phyloP scores from a whole-genome alignment of 163 green algal genomes.

The Volvox carteri region DNA sequence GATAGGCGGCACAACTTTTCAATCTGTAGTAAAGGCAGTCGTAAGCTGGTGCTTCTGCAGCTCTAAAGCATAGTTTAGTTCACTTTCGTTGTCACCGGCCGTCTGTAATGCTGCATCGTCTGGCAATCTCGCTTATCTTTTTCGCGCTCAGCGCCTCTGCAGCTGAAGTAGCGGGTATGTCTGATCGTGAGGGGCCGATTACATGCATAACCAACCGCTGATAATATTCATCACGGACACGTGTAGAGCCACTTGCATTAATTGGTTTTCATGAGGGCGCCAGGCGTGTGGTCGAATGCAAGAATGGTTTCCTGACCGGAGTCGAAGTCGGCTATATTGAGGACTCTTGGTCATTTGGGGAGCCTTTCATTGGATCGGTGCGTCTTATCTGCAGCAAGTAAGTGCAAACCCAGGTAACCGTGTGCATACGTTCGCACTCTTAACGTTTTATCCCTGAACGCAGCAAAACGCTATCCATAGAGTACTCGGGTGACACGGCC shows the following conservation, averaged over 20 bases:
- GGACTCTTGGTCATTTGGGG: conserved; percentile 26
- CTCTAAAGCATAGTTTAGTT: too few species aligned
- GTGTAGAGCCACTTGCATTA: conserved; percentile 33
- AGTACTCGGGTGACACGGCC: not conserved
- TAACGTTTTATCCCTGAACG: not conserved
- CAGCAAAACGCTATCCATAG: conserved; percentile 15
- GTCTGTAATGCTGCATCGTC: not conserved
- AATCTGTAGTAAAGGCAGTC: too few species aligned
- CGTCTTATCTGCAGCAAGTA: conserved; percentile 42
- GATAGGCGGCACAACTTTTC: too few species aligned
- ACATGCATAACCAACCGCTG: not conserved
- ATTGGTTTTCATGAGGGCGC: conserved; percentile 50
- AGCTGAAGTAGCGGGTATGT: conserved; percentile 14
- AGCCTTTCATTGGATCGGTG: conserved; percentile 50
- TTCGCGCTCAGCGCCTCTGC: not conserved
- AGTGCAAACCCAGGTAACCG: too few species aligned
- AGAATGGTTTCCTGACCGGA: conserved; percentile 1
- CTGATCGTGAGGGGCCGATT: conserved; percentile 4
- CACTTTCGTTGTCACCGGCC: not conserved
- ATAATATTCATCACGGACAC: not conserved
- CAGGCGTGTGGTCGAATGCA: conserved; percentile 12
- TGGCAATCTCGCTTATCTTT: not conserved
- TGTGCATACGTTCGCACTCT: too few species aligned
- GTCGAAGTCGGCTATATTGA: conserved; percentile 39
- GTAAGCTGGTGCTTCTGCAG: too few species aligned